phyloP scores from a whole-genome alignment of 495 filamentous ascomycete genomes.

The Xylaria nigripes region DNA sequence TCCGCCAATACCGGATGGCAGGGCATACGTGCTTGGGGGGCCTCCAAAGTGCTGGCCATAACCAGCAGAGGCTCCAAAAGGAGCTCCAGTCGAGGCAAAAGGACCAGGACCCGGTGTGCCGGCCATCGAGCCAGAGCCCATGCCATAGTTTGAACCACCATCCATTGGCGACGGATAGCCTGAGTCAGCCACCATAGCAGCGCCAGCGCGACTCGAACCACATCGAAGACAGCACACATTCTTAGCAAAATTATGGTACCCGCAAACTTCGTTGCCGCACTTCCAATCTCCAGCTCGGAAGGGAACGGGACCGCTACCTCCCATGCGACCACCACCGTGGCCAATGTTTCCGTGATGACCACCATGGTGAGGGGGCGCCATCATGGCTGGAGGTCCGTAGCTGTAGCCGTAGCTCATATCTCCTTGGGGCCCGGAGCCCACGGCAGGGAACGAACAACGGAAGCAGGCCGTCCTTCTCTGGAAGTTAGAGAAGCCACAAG shows the following conservation, averaged over 20 bases:
- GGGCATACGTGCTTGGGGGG: slow-evolving; percentile 79
- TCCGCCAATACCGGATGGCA: slow-evolving; percentile 83
- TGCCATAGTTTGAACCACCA: slow-evolving; percentile 66
- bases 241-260: slow-evolving; percentile 98
- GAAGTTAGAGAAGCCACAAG: slow-evolving; percentile 88
- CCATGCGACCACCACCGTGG: slow-evolving; percentile 62
- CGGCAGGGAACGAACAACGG: slow-evolving; percentile 94
- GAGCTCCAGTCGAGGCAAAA: slow-evolving; percentile 59
- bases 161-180: slow-evolving; percentile 90
- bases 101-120: slow-evolving; percentile 78
- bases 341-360: slow-evolving; percentile 67
- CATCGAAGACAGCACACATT: slow-evolving; percentile 96
- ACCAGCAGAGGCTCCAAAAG: slow-evolving; percentile 65
- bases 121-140: slow-evolving; percentile 70
- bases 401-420: slow-evolving; percentile 66
- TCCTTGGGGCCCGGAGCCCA: slow-evolving; percentile 64
- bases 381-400: slow-evolving; percentile 62
- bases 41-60: slow-evolving; percentile 83
- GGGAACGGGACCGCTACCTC: slow-evolving; percentile 80
- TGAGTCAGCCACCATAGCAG: slow-evolving; percentile 87
- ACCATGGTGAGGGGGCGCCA: slow-evolving; percentile 75
- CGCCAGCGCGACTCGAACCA: slow-evolving; percentile 85
- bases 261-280: slow-evolving; percentile 94
- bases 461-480: slow-evolving; percentile 97
- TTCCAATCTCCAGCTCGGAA: slow-evolving; percentile 99